Base-by-base conservation (phyloP, 345 rosid genomes). In the Cardamine occulta region DNA sequence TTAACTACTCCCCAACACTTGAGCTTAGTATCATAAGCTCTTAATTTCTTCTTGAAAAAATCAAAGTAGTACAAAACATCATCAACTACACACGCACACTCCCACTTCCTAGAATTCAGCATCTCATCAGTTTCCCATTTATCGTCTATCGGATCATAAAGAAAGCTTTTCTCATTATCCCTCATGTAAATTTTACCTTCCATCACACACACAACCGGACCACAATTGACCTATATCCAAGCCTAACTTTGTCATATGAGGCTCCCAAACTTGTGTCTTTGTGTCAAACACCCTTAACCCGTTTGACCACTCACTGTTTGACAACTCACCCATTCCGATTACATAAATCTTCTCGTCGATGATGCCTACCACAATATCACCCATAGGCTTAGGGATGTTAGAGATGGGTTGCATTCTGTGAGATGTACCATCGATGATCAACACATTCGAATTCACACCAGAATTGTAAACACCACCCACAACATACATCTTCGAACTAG, bases 21-120 rank as follows among this genome's bases (percentile, higher is more conserved):
- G 7, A n/a, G 37, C 18, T 68, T 39, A 17, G 18, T 35, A 54
- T 54, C 73, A 40, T 54, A 68, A 8, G 18, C 73, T 26, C 39
- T 54, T 12, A 60, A 35, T 1, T 1, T 7, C 8, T 37, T 60
- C 17, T 35, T 7, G 28, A 1, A n/a, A 23, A 12, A 57, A 31
- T 57, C 72, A 5, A 19, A 39, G 39, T 67, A 67, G 32, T 67
- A 68, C 28, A 68, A 55, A 13, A 68, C 1, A 1, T 68, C 53
- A 2, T 40, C 73, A 55, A 68, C 9, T 0, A 28, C 63, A 54
- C 73, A 68, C 53, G 53, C 63, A 55, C 2, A 0, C 19, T 11
- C 7, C 74, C 74, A 69, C 0, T 42, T 0, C 9, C 7, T 42
- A 13, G 21, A 42, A 18, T 69, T 13, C 28, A 69, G 1, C 19